Conservation (phyloP, 2,329 filamentous ascomycete species). For the Juglanconis sp. region DNA sequence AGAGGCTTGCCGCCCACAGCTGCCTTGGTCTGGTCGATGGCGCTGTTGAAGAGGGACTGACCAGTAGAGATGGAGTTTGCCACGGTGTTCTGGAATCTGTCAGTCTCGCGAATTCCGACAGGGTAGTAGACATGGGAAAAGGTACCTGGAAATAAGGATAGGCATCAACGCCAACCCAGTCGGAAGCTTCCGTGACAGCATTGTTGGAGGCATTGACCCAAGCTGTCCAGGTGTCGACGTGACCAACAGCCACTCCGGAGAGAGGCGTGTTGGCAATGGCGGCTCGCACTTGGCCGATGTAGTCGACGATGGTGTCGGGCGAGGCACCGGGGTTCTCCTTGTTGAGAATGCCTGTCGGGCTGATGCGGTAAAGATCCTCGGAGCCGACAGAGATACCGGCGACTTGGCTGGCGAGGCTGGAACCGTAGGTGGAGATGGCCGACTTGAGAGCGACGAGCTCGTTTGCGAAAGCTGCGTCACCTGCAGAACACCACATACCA, state of each 20-base stretch:
- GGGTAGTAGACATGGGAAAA: not conserved
- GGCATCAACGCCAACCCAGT: conserved; percentile 81
- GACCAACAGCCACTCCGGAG: conserved; percentile 61
- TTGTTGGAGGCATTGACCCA: conserved; percentile 72
- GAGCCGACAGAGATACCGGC: conserved; percentile 82
- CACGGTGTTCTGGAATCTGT: conserved; percentile 57
- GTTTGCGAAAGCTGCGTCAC: conserved; percentile 59
- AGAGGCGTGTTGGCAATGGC: conserved; percentile 62
- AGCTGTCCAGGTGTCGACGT: conserved; percentile 86
- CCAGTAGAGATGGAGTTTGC: conserved; percentile 63
- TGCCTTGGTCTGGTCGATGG: conserved; percentile 56
- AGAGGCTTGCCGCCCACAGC: conserved; percentile 37
- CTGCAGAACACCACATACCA: conserved; percentile 78
- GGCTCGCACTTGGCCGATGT: conserved; percentile 66
- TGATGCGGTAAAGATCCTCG: conserved; percentile 82
- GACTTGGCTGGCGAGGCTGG: conserved; percentile 61
- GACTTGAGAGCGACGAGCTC: conserved; percentile 70
- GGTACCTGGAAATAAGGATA: conserved; percentile 68
- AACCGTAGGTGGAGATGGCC: conserved; percentile 68
- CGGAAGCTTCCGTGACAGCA: conserved; percentile 63
- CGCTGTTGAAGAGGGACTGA: conserved; percentile 64
- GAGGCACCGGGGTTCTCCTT: conserved; percentile 60
- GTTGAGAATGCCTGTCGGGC: conserved; percentile 62
- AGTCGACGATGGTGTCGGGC: conserved; percentile 61
- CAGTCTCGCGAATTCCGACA: not conserved